Conservation (phyloP, 768 basidiomycete genomes). For the Collybia sp. region DNA sequence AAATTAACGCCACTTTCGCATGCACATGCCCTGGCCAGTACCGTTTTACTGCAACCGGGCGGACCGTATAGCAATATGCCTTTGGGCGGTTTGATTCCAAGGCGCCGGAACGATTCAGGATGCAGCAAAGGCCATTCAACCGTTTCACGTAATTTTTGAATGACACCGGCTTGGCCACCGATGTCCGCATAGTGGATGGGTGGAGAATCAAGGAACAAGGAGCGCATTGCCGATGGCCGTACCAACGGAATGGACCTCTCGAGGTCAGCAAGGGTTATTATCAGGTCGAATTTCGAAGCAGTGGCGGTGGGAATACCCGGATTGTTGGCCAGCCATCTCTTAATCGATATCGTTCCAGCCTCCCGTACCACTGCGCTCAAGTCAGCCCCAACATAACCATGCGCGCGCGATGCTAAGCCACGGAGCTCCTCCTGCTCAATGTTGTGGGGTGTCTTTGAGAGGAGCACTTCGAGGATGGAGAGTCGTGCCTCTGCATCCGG, state of each 20-base stretch:
- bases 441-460: slow-evolving; percentile 74
- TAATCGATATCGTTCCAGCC: slow-evolving; percentile 89
- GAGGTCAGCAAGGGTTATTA: slow-evolving; percentile 60
- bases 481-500: slow-evolving; percentile 84
- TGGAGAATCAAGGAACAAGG: slow-evolving; percentile 84
- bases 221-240: slow-evolving; percentile 91
- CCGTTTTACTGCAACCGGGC: slow-evolving; percentile 96
- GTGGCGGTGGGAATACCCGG: slow-evolving; percentile 8
- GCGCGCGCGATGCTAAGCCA: slow-evolving; percentile 69
- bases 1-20: slow-evolving; percentile 95
- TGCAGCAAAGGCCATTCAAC: slow-evolving; percentile 95
- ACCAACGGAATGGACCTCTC: slow-evolving; percentile 68
- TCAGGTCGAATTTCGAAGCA: slow-evolving; percentile 17
- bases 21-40: slow-evolving; percentile 88
- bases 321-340: slow-evolving; percentile 56
- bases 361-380: slow-evolving; percentile 88
- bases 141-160: slow-evolving; percentile 83
- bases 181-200: slow-evolving; percentile 83
- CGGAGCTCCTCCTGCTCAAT: slow-evolving; percentile 59
- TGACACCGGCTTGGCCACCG: slow-evolving; percentile 78
- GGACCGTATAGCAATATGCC: slow-evolving; percentile 93
- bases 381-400: slow-evolving; percentile 98
- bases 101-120: slow-evolving; percentile 77
- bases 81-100: slow-evolving; percentile 86
- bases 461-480: slow-evolving; percentile 82